Conservation (phyloP, 495 filamentous ascomycete genomes). For the Neurospora sp. region DNA sequence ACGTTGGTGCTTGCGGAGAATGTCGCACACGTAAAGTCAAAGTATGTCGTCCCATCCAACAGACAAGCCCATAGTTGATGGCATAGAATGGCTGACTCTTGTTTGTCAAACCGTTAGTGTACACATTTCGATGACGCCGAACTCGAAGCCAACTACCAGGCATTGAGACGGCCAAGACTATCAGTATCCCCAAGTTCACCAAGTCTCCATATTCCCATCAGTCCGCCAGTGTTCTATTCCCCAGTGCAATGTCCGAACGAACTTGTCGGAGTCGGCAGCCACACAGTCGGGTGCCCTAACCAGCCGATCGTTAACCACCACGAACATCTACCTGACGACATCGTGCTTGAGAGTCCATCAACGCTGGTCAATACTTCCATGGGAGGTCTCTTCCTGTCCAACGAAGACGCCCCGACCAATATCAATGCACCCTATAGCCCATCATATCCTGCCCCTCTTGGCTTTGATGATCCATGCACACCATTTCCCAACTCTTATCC, state of each 20-base stretch:
- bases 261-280: not conserved
- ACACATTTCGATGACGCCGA: constrained; percentile 1
- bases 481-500: not conserved
- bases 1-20: constrained; percentile 12
- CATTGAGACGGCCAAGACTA: not conserved
- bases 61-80: not conserved
- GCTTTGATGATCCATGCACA: not conserved
- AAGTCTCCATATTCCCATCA: not conserved
- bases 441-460: not conserved
- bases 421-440: not conserved
- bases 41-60: constrained; percentile 5
- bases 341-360: not conserved
- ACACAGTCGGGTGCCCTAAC: not conserved
- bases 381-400: not conserved
- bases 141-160: constrained; percentile 3
- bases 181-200: not conserved
- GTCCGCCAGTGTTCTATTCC: not conserved
- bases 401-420: not conserved
- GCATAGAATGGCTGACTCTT: not conserved
- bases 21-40: constrained; percentile 16
- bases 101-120: constrained; percentile 3
- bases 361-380: not conserved
- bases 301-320: not conserved
- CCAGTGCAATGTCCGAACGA: not conserved
- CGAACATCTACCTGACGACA: not conserved